These are phyloP conservation scores for Alternaria dauci DNA, from an alignment of 2,329 filamentous ascomycete species.

Conservation along the genomic window DNA sequence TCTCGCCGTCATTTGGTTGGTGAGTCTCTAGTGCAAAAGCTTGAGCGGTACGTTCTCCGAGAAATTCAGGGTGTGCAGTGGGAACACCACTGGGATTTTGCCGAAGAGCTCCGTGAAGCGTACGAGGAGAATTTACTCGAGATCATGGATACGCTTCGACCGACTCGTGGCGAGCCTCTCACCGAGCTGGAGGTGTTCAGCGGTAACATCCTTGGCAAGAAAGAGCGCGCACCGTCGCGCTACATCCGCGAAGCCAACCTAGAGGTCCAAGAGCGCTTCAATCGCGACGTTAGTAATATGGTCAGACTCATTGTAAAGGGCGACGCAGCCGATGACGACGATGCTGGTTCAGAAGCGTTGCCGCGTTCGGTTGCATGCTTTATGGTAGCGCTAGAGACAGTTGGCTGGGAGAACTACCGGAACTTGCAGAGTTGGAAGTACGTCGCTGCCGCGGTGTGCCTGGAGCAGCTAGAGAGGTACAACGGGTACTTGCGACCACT, in stretches of 20 bases:
- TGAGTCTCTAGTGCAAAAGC: constrained; percentile 38
- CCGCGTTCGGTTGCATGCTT: constrained; percentile 62
- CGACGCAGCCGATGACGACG: constrained; percentile 35
- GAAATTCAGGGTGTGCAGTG: constrained; percentile 53
- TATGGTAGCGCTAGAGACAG: constrained; percentile 50
- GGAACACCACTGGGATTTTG: constrained; percentile 52
- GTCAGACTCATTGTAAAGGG: constrained; percentile 57
- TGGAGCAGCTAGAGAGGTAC: constrained; percentile 58
- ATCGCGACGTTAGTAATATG: constrained; percentile 54
- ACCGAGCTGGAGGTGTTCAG: constrained; percentile 59
- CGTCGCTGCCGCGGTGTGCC: constrained; percentile 59
- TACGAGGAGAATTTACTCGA: constrained; percentile 63
- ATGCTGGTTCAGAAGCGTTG: constrained; percentile 51
- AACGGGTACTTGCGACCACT: constrained; percentile 22
- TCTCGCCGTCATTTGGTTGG: constrained; percentile 7
- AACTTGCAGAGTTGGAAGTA: constrained; percentile 62
- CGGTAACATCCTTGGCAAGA: constrained; percentile 64
- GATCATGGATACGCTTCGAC: constrained; percentile 54
- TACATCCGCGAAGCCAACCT: constrained; percentile 40
- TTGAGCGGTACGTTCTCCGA: constrained; percentile 54
- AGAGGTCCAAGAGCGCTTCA: constrained; percentile 53
- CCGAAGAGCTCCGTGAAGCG: constrained; percentile 53
- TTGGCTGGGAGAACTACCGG: constrained; percentile 39
- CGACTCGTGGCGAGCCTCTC: constrained; percentile 40
- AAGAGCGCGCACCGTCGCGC: constrained; percentile 49